Evolutionary conservation across 2,329 filamentous ascomycete genomes (phyloP).

Genomic region (Beauveria medogensis): DNA sequence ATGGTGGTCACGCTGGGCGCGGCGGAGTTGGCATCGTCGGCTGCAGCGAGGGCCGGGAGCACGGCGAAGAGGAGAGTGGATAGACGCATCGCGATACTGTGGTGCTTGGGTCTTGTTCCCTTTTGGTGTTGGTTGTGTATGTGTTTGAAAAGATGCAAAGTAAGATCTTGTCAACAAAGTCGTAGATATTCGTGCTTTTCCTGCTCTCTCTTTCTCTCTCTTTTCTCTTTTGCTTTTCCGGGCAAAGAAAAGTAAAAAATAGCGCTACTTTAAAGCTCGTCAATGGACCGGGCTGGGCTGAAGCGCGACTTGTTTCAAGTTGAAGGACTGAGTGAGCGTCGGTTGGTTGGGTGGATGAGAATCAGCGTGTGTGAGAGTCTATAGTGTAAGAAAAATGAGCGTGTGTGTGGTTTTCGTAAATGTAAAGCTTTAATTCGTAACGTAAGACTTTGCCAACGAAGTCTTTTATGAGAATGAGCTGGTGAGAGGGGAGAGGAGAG

Average conservation of each 20-base stretch:
- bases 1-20: constrained; percentile 20
- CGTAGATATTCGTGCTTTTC: too few relatives aligned
- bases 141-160: background rate
- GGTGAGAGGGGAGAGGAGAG: constrained; percentile 3
- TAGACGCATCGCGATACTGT: constrained; percentile 30
- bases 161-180: too few relatives aligned
- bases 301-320: constrained; percentile 9
- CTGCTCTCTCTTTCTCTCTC: too few relatives aligned
- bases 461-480: too few relatives aligned
- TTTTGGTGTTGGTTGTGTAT: constrained; percentile 12
- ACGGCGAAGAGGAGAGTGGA: constrained; percentile 37
- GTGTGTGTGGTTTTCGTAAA: constrained; percentile 13
- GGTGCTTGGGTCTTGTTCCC: constrained; percentile 12
- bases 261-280: background rate
- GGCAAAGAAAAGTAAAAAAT: too few relatives aligned
- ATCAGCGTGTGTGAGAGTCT: constrained; percentile 18
- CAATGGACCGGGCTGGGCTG: background rate
- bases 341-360: constrained; percentile 14
- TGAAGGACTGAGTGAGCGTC: background rate
- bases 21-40: constrained; percentile 22
- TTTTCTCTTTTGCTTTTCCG: too few relatives aligned
- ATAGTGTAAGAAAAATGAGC: too few relatives aligned
- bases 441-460: constrained; percentile 47
- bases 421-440: constrained; percentile 21
- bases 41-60: constrained; percentile 47